Evolutionary conservation across 495 filamentous ascomycete genomes (phyloP), one percentile per base, ranked within the genome.

Genomic region (Massariosphaeria phaeospora): DNA sequence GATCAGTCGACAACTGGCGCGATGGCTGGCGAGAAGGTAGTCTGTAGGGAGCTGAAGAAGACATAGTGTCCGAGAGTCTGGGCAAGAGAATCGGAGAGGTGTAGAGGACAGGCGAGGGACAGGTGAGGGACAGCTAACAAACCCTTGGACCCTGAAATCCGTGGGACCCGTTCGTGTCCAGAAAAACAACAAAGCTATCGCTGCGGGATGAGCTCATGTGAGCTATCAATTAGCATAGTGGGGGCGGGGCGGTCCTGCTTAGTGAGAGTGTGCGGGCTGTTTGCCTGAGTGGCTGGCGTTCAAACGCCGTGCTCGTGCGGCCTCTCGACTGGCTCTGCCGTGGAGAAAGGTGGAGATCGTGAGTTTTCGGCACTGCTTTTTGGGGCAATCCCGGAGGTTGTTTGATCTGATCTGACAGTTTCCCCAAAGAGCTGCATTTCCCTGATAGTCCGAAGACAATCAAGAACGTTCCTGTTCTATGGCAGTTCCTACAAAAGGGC

Each of bases 1-100:
- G 72, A 61, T 83, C 79, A 24, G 61, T 73, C 0, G 78, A 79
- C 59, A 79, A 73, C 55, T 81, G 77, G 24, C 76, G 74, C 27
- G 77, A 79, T 26, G 63, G 65, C 45, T 72, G 66, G 50, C 34
- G 33, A 17, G 35, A 64, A 1, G 62, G 67, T 56, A 68, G 61
- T 48, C 68, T 61, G 49, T 58, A 68, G 25, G 69, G 68, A 42
- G 64, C 46, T 53, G 44, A 46, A 11, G 15, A 11, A 27, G 40
- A 7, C 53, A 63, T 57, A 23, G 18, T 62, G 52, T 6, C 26
- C 41, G 18, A n/a, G n/a, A n/a, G n/a, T n/a, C n/a, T n/a, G n/a
- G n/a, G n/a, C n/a, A n/a, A n/a, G n/a, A n/a, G n/a, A n/a, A n/a
- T n/a, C n/a, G n/a, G n/a, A n/a, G n/a, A n/a, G n/a, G n/a, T n/a